Percentiles rank a stretch among this genome's conserved stretches.
phyloP scores from a whole-genome alignment of 2,329 filamentous ascomycete genomes.

The Trichoderma harzianum region DNA sequence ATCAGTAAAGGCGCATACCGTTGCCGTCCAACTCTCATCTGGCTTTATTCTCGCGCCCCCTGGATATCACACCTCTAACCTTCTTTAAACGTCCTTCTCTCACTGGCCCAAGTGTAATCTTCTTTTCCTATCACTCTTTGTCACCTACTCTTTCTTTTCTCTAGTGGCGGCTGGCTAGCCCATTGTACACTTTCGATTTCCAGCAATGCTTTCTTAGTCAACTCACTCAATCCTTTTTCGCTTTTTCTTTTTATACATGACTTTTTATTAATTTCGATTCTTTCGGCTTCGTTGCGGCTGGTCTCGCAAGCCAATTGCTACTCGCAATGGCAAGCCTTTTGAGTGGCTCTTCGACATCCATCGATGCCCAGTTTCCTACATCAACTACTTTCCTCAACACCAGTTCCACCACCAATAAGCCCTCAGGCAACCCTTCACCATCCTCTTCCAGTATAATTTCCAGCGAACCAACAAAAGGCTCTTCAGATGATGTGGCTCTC shows the following conservation, averaged over 20 bases:
- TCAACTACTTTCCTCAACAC: slow-evolving; percentile 17
- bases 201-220: slow-evolving; percentile 1
- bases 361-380: slow-evolving; percentile 44
- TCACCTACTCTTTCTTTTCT: neutral
- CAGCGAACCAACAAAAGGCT: neutral
- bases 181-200: neutral
- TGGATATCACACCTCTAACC: neutral
- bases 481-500: neutral
- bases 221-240: neutral
- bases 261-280: neutral
- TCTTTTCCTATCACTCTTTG: neutral
- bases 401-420: neutral
- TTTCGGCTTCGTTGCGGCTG: slow-evolving; percentile 36
- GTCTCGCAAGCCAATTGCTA: slow-evolving; percentile 38
- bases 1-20: neutral
- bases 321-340: slow-evolving; percentile 38
- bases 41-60: neutral
- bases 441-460: slow-evolving; percentile 5
- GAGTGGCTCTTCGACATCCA: slow-evolving; percentile 46
- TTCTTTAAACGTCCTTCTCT: neutral
- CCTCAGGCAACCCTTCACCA: neutral
- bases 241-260: neutral
- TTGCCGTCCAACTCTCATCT: neutral
- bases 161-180: neutral
- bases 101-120: neutral